phyloP scores from a whole-genome alignment of 2,329 filamentous ascomycete species.

The Pseudocercospora cruenta region DNA sequence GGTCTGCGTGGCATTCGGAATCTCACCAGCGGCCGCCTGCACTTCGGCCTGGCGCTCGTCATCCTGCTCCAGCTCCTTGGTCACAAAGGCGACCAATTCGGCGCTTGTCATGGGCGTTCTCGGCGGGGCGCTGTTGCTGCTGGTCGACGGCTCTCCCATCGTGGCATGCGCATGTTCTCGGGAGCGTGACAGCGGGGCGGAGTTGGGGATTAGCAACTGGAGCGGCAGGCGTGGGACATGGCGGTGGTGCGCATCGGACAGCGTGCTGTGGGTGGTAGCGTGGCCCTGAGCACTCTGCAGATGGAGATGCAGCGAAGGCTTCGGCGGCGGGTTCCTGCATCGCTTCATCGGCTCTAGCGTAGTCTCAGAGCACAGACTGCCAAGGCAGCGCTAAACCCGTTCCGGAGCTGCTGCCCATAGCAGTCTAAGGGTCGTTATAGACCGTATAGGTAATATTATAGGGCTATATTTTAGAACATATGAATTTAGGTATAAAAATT shows the following conservation, averaged over 20 bases:
- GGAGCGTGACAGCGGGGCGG: conserved; percentile 6
- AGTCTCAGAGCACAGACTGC: too few relatives aligned
- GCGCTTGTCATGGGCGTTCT: conserved; percentile 32
- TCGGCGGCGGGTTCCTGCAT: background rate
- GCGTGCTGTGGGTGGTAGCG: background rate
- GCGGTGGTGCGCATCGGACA: background rate
- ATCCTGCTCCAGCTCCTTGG: conserved; percentile 39
- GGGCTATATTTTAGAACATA: too few relatives aligned
- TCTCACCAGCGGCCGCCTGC: conserved; percentile 28
- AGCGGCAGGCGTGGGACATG: background rate
- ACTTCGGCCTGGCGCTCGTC: conserved; percentile 39
- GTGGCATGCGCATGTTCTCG: conserved; percentile 27
- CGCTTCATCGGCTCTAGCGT: background rate
- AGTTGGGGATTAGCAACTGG: background rate
- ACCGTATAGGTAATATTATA: too few relatives aligned
- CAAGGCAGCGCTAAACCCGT: too few relatives aligned
- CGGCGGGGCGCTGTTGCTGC: conserved; percentile 16
- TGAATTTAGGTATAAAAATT: too few relatives aligned
- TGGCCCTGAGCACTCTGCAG: background rate
- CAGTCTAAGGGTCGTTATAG: too few relatives aligned
- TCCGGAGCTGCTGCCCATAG: too few relatives aligned
- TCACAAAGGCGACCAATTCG: conserved; percentile 37
- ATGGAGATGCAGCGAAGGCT: background rate
- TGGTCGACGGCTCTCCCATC: conserved; percentile 34
- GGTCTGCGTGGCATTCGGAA: conserved; percentile 41